phyloP scores from a whole-genome alignment of 2,329 filamentous ascomycete species.

The Pseudogymnoascus destructans region DNA sequence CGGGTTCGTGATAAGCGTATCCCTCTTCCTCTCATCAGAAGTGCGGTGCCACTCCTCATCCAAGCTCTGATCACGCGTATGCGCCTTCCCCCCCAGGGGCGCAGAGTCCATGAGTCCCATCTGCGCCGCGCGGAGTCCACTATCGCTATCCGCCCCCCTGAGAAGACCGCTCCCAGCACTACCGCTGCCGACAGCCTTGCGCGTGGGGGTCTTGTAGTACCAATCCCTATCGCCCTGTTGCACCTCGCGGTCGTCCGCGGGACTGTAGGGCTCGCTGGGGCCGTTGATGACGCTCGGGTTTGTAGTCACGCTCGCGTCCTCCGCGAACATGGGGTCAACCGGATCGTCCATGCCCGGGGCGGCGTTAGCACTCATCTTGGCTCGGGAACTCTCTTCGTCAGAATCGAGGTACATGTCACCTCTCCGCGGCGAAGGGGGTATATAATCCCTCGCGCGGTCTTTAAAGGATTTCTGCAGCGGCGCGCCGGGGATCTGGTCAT shows the following conservation, averaged over 20 bases:
- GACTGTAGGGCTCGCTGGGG: constrained; percentile 41
- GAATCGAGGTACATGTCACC: constrained; percentile 45
- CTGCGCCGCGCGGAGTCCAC: constrained; percentile 20
- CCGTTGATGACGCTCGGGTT: constrained; percentile 77
- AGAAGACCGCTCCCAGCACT: constrained; percentile 15
- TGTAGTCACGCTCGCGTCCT: constrained; percentile 57
- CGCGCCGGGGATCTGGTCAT: constrained; percentile 32
- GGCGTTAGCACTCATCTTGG: constrained; percentile 61
- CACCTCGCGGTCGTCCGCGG: constrained; percentile 8
- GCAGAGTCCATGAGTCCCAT: constrained; percentile 21
- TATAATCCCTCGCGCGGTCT: constrained; percentile 38
- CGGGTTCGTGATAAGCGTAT: constrained; percentile 53
- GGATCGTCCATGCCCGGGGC: constrained; percentile 39
- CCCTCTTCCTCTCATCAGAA: constrained; percentile 49
- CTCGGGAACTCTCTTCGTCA: constrained; percentile 38
- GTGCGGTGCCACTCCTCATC: constrained; percentile 53
- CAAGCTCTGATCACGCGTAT: constrained; percentile 41
- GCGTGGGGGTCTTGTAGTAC: constrained; percentile 42
- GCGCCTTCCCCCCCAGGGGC: constrained; percentile 35
- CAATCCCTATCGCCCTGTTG: constrained; percentile 28
- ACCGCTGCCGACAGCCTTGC: neutral
- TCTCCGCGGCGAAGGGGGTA: constrained; percentile 37
- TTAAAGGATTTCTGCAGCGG: constrained; percentile 52
- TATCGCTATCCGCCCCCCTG: constrained; percentile 15
- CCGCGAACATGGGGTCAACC: constrained; percentile 26